Evolutionary conservation across 23 red algal species (phyloP).

Genomic region (Cyanidiococcus yangmingshanensis): DNA sequence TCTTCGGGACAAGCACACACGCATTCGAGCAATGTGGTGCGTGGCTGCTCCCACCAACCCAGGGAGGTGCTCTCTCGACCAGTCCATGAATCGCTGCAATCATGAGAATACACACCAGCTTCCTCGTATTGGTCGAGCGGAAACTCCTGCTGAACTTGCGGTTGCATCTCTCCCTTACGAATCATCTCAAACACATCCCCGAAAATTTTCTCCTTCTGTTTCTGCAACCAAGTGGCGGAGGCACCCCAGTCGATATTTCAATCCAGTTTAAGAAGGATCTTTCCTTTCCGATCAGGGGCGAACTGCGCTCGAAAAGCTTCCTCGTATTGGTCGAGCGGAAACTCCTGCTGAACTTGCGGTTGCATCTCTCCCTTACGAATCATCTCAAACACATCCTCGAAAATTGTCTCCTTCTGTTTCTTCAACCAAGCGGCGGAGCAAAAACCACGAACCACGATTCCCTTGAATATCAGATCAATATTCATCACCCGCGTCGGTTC

Average conservation of each 20-base stretch:
- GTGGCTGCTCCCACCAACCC: no score
- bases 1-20: no score
- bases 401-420: conserved; percentile 12
- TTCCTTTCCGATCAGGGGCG: conserved; percentile 16
- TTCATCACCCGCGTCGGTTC: conserved; percentile 23
- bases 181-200: conserved; percentile 30
- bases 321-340: conserved; percentile 20
- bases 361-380: conserved; percentile 4
- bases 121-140: conserved; percentile 25
- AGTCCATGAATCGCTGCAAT: no score
- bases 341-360: conserved; percentile 16
- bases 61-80: no score
- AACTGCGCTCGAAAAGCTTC: conserved; percentile 32
- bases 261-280: conserved; percentile 23
- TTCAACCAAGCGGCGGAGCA: conserved; percentile 15
- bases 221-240: conserved; percentile 11
- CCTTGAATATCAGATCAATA: conserved; percentile 24
- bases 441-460: conserved; percentile 25
- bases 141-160: conserved; percentile 11
- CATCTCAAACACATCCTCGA: conserved; percentile 28
- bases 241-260: no score
- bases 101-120: no score
- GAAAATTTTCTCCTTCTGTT: conserved; percentile 14
- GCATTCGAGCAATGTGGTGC: no score
- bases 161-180: not conserved